Evolutionary conservation across 2,329 filamentous ascomycete genomes (phyloP), one percentile per base, ranked within the genome.

Genomic region (Dactylellina cionopaga): DNA sequence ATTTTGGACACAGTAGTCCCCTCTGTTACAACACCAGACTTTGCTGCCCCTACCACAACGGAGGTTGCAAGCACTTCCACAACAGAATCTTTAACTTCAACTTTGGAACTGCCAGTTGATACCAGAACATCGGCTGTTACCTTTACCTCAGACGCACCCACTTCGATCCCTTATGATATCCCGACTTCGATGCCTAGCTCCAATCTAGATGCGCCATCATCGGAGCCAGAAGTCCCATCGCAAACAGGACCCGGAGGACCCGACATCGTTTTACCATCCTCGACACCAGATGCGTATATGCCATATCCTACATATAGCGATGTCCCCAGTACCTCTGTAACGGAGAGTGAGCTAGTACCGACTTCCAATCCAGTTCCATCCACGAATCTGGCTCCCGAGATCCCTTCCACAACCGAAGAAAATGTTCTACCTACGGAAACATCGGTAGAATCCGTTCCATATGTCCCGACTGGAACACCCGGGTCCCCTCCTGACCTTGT

Each of bases 231-330:
- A 22, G n/a, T 33, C 5, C 65, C 56, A 22, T 49, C 56, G 24
- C 27, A 47, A 33, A 46, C 47, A 17, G 44, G 22, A 1, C 44
- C 63, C 24, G 58, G 66, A 24, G 52, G 54, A 5, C 68, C 68
- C 19, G 59, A 72, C 52, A 19, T 72, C 1, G 11, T 72, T 10
- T 31, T 72, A 13, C 68, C 68, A 24, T 72, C 68, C 22, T 72
- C 68, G 17, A 49, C 54, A 6, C 46, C 46, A 19, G 35, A 72
- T 10, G 24, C 31, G 4, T 47, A 46, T 31, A 17, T 52, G 9
- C 59, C 66, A 44, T 11, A 56, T 15, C 58, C 66, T n/a, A 56
- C 31, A 31, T 39, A 47, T 29, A 49, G 49, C 3, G 25, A 13
- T 35, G 41, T 49, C 10, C 41, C 65, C 7, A 49, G 29, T 11